Percentiles rank a stretch among this genome's conserved stretches.
phyloP scores from a whole-genome alignment of 2,329 filamentous ascomycete genomes.

The Penicillium sp. region DNA sequence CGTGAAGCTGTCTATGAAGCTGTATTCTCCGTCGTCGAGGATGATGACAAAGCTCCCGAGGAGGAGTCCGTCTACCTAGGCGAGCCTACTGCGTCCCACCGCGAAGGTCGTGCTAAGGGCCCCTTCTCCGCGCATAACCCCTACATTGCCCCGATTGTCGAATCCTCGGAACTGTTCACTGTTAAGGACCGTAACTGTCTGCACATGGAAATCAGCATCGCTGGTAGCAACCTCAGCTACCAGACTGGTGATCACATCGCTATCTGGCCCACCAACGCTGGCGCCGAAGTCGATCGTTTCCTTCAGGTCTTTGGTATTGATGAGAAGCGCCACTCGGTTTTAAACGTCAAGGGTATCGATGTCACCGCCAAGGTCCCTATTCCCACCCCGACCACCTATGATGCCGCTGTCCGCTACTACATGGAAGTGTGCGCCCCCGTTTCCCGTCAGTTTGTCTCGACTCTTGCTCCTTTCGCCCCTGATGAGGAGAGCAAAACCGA shows the following conservation, averaged over 20 bases:
- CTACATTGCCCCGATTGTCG: conserved; percentile 88
- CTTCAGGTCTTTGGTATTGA: conserved; percentile 73
- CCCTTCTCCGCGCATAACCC: conserved; percentile 97
- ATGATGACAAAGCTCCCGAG: conserved; percentile 70
- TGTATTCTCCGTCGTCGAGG: conserved; percentile 78
- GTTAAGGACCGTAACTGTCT: conserved; percentile 91
- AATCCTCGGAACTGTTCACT: conserved; percentile 87
- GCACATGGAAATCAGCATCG: conserved; percentile 92
- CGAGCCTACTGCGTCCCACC: conserved; percentile 94
- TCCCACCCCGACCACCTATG: conserved; percentile 94
- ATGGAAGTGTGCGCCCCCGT: conserved; percentile 95
- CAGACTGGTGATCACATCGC: conserved; percentile 97
- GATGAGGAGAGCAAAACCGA: conserved; percentile 81
- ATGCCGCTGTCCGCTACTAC: conserved; percentile 89
- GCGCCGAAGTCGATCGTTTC: conserved; percentile 87
- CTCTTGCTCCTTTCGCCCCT: conserved; percentile 84
- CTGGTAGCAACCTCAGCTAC: conserved; percentile 84
- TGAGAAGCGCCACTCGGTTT: conserved; percentile 75
- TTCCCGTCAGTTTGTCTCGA: conserved; percentile 90
- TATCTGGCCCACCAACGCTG: conserved; percentile 94
- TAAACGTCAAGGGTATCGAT: conserved; percentile 87
- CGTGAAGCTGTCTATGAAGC: conserved; percentile 96
- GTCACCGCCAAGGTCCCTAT: conserved; percentile 96
- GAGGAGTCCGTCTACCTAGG: conserved; percentile 86
- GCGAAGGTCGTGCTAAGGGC: conserved; percentile 78